Evolutionary conservation across 2,329 filamentous ascomycete genomes (phyloP).

Genomic region (Metarhizium robertsii): DNA sequence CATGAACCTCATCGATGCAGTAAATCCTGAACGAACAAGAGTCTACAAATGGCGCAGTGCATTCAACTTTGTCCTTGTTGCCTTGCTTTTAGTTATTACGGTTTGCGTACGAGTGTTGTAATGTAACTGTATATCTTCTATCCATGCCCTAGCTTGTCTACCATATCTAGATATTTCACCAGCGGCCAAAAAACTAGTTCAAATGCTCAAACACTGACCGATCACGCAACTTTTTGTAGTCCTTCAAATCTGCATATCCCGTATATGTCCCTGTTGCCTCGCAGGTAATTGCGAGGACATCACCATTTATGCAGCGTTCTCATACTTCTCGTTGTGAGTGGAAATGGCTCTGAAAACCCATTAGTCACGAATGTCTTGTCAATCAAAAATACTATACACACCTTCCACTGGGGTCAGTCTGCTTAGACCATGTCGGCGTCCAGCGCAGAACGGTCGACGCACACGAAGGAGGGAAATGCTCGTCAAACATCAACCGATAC

Average conservation of each 20-base stretch:
- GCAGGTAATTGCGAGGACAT: background rate
- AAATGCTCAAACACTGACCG: background rate
- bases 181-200: background rate
- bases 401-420: slow-evolving; percentile 91
- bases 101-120: background rate
- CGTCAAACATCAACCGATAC: slow-evolving; percentile 98
- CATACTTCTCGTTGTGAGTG: slow-evolving; percentile 68
- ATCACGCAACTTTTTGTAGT: background rate
- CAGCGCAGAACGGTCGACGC: slow-evolving; percentile 91
- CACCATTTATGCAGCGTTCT: slow-evolving; percentile 30
- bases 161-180: background rate
- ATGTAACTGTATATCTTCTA: background rate
- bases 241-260: background rate
- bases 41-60: too few relatives aligned
- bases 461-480: slow-evolving; percentile 90
- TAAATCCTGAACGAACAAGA: too few relatives aligned
- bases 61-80: too few relatives aligned
- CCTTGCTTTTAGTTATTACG: too few relatives aligned
- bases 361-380: slow-evolving; percentile 9
- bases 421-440: slow-evolving; percentile 95
- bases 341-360: slow-evolving; percentile 54
- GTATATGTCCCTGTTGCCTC: background rate
- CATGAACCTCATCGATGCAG: too few relatives aligned
- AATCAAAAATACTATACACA: slow-evolving; percentile 23
- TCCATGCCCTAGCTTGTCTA: background rate